Evolutionary conservation across 495 filamentous ascomycete species (phyloP).

Genomic region (Lepraria neglecta): DNA sequence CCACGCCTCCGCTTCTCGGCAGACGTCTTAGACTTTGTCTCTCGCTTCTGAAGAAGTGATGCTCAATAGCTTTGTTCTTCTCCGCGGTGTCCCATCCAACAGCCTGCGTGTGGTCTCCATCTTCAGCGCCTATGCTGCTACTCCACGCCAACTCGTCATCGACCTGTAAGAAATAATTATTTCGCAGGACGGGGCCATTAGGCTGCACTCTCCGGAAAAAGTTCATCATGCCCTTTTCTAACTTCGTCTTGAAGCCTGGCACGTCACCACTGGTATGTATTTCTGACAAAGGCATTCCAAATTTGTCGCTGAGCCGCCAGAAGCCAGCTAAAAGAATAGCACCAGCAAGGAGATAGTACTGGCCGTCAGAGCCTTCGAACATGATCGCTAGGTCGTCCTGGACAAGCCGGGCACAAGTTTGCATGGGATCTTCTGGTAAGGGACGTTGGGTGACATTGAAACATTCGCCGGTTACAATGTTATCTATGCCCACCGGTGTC

Average conservation of each 20-base stretch:
- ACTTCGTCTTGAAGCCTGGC: conserved; percentile 66
- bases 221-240: conserved; percentile 79
- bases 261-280: conserved; percentile 82
- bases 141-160: conserved; percentile 69
- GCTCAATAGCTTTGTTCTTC: conserved; percentile 66
- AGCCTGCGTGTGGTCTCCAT: conserved; percentile 38
- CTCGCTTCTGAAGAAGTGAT: conserved; percentile 77
- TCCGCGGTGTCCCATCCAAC: conserved; percentile 71
- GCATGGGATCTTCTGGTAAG: conserved; percentile 76
- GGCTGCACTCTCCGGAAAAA: conserved; percentile 64
- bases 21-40: conserved; percentile 68
- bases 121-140: conserved; percentile 67
- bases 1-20: conserved; percentile 67
- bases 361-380: conserved; percentile 70
- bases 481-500: conserved; percentile 62
- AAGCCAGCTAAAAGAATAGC: conserved; percentile 77
- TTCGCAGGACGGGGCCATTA: conserved; percentile 57
- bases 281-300: conserved; percentile 73
- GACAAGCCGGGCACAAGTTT: conserved; percentile 61
- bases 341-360: conserved; percentile 81
- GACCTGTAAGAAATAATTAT: conserved; percentile 75
- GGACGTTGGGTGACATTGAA: conserved; percentile 65
- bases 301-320: conserved; percentile 81
- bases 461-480: conserved; percentile 62
- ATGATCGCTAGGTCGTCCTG: conserved; percentile 88